Evolutionary conservation across 2,329 filamentous ascomycete species (phyloP).

Genomic region (Aspergillus intermedius): DNA sequence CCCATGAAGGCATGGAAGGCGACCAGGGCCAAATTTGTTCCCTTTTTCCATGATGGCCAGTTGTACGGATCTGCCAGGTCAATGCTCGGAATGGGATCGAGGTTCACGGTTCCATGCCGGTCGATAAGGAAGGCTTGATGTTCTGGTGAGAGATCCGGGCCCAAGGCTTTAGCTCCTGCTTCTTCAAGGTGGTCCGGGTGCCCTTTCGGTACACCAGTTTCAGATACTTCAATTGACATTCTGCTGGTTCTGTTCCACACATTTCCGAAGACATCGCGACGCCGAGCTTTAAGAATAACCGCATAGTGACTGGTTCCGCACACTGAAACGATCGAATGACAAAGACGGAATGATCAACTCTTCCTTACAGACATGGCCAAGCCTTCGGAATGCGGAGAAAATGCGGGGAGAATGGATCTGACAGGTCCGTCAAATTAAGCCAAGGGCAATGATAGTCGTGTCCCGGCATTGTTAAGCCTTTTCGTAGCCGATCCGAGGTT

Average conservation of each 20-base stretch:
- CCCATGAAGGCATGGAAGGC: constrained; percentile 54
- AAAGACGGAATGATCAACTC: no score
- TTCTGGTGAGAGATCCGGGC: constrained; percentile 8
- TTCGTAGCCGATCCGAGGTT: neutral
- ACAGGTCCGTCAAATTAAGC: neutral
- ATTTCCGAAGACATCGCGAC: neutral
- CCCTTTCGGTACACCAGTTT: neutral
- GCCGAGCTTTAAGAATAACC: neutral
- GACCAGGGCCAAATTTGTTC: constrained; percentile 47
- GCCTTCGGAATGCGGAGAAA: neutral
- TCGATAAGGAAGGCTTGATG: constrained; percentile 45
- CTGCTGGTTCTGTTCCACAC: neutral
- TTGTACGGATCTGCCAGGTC: constrained; percentile 51
- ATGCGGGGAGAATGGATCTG: neutral
- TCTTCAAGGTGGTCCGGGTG: neutral
- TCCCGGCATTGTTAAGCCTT: neutral
- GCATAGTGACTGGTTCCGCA: neutral
- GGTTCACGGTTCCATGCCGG: constrained; percentile 49
- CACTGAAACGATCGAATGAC: no score
- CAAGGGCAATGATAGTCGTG: neutral
- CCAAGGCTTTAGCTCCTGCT: neutral
- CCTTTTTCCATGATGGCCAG: constrained; percentile 46
- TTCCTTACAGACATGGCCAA: neutral
- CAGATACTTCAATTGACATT: neutral
- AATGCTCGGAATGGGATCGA: constrained; percentile 48